Base-by-base conservation (phyloP, 139 green algal species). In the Auxenochlorella pyrenoidosa region DNA sequence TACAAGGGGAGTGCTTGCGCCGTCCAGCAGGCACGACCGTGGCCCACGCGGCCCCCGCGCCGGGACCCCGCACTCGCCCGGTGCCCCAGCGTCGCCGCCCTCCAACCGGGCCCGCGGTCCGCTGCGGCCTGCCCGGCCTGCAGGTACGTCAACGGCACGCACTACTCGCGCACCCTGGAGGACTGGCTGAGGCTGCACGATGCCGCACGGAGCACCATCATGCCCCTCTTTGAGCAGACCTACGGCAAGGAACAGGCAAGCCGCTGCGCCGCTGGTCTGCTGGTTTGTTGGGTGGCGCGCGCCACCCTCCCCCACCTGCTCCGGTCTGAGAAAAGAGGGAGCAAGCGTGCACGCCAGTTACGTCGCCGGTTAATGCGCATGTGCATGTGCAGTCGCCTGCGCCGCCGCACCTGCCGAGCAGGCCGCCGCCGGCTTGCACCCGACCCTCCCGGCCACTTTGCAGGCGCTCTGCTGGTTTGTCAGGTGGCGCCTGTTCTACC, bases 141-240 rank as follows among this genome's bases (percentile, higher is more conserved):
- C 80, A 75, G 80, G 80, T 96, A 94, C 28, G 83, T 99, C 28
- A 99, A 98, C 87, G 97, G 97, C 5, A 86, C 40, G 1, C 94
- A 99, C 92, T 99, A 99, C 92, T 91, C 78, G 5, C 88, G 82
- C 26, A 99, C 97, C 3, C 81, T 97, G 18, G 94, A 98, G 88
- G 94, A 87, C 24, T 99, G 97, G 97, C 94, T 99, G 41, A n/a
- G 63, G 13, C 92, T 90, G 43, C 94, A 97, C 60, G 96, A 98
- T 66, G 77, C 59, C 10, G 75, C 82, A 13, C 73, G 87, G 21
- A 36, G 26, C 24, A 15, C 84, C 28, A 88, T 95, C 72, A 85
- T 91, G 83, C 83, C 87, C 30, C 77, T 94, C 28, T 92, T 95
- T 66, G 71, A 92, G 79, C 87, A 94, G 40, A 93, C 90, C 34